Conservation (phyloP, 495 filamentous ascomycete species). For the Ramalina intermedia region DNA sequence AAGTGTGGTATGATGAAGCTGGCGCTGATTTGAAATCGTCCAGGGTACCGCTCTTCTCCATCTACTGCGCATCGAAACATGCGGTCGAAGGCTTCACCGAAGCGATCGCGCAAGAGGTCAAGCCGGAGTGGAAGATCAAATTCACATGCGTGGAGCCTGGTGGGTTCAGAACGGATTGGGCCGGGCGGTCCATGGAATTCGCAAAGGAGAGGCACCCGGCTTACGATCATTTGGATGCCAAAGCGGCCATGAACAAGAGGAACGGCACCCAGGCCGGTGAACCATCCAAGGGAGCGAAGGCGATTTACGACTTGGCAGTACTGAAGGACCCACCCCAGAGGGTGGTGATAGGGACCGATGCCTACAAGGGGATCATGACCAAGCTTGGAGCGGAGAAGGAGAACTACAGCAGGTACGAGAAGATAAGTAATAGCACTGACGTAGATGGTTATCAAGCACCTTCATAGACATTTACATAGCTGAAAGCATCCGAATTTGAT, state of each 20-base stretch:
- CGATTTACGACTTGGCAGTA: conserved; percentile 32
- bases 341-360: conserved; percentile 29
- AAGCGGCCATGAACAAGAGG: conserved; percentile 20
- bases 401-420: conserved; percentile 29
- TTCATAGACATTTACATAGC: too few relatives aligned
- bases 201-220: conserved; percentile 25
- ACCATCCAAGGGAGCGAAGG: conserved; percentile 28
- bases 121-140: conserved; percentile 23
- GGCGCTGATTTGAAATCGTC: not conserved
- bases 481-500: too few relatives aligned
- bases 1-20: not conserved
- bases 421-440: conserved; percentile 29
- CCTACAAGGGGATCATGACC: conserved; percentile 23
- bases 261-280: conserved; percentile 30
- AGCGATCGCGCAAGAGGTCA: conserved; percentile 32
- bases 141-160: conserved; percentile 21
- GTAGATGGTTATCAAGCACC: conserved; percentile 24
- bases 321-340: conserved; percentile 31
- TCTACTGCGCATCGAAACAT: conserved; percentile 28
- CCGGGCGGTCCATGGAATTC: conserved; percentile 19
- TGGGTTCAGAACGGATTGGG: conserved; percentile 13
- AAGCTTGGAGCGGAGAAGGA: conserved; percentile 28
- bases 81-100: conserved; percentile 28
- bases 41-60: conserved; percentile 22
- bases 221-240: conserved; percentile 30